A percentile compares a stretch with the other conserved stretches of the same genome.
Conservation (phyloP, 1,284 basidiomycete species). For the Microbotryomycetes sp. region DNA sequence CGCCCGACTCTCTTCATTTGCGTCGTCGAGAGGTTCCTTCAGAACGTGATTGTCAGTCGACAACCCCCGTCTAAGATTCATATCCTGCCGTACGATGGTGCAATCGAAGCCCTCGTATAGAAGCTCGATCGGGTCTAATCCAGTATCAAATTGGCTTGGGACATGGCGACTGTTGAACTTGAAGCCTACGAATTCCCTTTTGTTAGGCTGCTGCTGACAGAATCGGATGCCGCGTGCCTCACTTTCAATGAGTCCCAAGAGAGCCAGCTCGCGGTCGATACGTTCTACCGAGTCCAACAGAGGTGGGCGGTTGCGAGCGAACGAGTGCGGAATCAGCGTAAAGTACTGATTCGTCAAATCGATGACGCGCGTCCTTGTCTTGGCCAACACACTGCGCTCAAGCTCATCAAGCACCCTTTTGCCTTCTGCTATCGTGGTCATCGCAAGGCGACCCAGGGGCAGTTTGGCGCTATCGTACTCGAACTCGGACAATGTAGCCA, state of each 20-base stretch:
- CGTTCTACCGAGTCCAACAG: not conserved
- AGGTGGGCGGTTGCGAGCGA: not conserved
- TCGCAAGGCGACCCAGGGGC: not conserved
- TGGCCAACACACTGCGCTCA: not conserved
- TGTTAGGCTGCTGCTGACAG: too few species aligned
- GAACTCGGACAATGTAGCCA: not conserved
- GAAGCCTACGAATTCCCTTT: too few species aligned
- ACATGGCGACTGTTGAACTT: too few species aligned
- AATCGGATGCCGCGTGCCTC: not conserved
- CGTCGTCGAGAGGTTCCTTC: too few species aligned
- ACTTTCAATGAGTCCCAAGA: conserved; percentile 1
- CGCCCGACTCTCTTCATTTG: too few species aligned
- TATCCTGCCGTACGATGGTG: too few species aligned
- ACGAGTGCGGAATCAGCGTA: not conserved
- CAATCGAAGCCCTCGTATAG: too few species aligned
- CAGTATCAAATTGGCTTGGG: too few species aligned
- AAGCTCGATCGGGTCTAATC: too few species aligned
- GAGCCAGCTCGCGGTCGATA: not conserved
- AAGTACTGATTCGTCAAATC: not conserved
- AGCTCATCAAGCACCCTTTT: not conserved
- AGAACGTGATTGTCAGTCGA: too few species aligned
- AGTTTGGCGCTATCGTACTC: conserved; percentile 1
- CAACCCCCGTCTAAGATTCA: too few species aligned
- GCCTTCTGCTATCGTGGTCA: not conserved
- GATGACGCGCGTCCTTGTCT: not conserved